Percentiles rank a stretch among this genome's conserved stretches.
These are phyloP conservation scores for Radiomyces spectabilis DNA, from an alignment of 192 early-diverging fungal species.

Conservation along the genomic window DNA sequence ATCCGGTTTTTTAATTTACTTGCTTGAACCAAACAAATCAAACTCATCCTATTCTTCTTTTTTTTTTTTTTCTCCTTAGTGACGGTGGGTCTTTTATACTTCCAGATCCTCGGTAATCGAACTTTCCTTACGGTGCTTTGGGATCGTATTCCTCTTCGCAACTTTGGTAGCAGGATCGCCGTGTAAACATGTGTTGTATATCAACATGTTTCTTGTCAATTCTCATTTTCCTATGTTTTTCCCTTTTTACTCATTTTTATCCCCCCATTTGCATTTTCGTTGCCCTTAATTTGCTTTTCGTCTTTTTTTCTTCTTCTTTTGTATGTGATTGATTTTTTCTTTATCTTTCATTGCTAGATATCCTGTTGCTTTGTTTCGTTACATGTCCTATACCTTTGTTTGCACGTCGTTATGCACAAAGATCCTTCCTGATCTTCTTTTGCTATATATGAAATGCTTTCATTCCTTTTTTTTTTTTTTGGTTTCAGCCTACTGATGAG, in stretches of 20 bases:
- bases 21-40: not conserved
- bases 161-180: too few relatives aligned
- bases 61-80: not conserved
- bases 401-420: too few relatives aligned
- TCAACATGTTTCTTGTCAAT: too few relatives aligned
- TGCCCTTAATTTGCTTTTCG: too few relatives aligned
- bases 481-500: too few relatives aligned
- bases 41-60: not conserved
- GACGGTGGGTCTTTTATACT: not conserved
- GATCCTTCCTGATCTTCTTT: not conserved
- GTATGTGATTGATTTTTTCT: not conserved
- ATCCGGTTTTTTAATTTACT: too few relatives aligned
- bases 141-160: slow-evolving; percentile 1
- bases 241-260: not conserved
- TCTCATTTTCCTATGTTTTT: not conserved
- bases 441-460: too few relatives aligned
- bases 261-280: too few relatives aligned
- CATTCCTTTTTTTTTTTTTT: not conserved
- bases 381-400: too few relatives aligned
- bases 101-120: slow-evolving; percentile 1
- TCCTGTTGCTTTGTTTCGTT: too few relatives aligned
- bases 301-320: not conserved
- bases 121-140: not conserved
- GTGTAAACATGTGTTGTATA: too few relatives aligned
- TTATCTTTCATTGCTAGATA: too few relatives aligned